A percentile compares a stretch with the other conserved stretches of the same genome.
phyloP scores from a whole-genome alignment of 2,329 filamentous ascomycete species.

The Talaromyces sp. region DNA sequence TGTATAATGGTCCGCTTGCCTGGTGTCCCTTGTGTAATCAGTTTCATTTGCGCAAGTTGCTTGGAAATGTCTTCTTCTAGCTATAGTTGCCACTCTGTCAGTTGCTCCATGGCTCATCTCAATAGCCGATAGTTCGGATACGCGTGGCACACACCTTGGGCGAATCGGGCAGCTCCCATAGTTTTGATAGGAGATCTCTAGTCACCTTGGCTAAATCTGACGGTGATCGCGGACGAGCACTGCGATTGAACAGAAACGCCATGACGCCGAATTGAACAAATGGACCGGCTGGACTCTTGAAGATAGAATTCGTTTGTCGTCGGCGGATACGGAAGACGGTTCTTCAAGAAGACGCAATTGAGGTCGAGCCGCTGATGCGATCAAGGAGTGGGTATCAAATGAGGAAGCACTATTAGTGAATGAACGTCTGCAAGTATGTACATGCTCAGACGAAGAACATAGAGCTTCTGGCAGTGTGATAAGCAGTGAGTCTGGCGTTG shows the following conservation, averaged over 20 bases:
- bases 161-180: slow-evolving; percentile 56
- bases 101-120: neutral
- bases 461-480: neutral
- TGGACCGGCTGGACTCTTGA: neutral
- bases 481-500: neutral
- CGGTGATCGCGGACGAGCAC: slow-evolving; percentile 57
- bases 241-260: slow-evolving; percentile 66
- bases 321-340: neutral
- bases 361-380: neutral
- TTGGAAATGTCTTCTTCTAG: slow-evolving; percentile 81
- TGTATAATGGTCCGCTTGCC: slow-evolving; percentile 50
- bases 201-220: slow-evolving; percentile 61
- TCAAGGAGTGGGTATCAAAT: neutral
- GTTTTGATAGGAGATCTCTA: slow-evolving; percentile 60
- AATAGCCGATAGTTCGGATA: slow-evolving; percentile 18
- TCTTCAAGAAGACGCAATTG: slow-evolving; percentile 4
- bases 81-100: slow-evolving; percentile 44
- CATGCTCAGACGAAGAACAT: neutral
- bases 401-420: neutral
- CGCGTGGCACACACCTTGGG: slow-evolving; percentile 48
- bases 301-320: slow-evolving; percentile 15
- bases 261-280: slow-evolving; percentile 40
- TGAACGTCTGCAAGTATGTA: neutral
- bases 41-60: slow-evolving; percentile 84
- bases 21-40: slow-evolving; percentile 87